These are phyloP conservation scores for Boletus sp. DNA, from an alignment of 768 basidiomycete genomes.

Conservation along the genomic window DNA sequence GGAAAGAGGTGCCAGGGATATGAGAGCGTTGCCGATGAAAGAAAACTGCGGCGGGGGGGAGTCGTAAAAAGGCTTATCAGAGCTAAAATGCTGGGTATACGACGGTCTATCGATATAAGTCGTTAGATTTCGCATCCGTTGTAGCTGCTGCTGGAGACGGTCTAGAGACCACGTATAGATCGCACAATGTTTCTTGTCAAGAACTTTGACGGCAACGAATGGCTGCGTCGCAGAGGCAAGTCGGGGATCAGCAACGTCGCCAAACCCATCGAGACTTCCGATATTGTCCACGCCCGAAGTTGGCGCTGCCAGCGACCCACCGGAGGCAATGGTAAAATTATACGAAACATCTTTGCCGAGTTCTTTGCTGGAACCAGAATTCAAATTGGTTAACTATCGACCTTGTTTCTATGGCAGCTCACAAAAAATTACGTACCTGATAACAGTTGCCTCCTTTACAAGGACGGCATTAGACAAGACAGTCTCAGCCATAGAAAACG, in stretches of 20 bases:
- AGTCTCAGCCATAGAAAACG: conserved; percentile 90
- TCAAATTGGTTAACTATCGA: conserved; percentile 7
- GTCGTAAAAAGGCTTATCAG: conserved; percentile 91
- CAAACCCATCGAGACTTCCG: conserved; percentile 86
- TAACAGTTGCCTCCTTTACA: conserved; percentile 92
- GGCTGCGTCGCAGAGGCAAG: conserved; percentile 74
- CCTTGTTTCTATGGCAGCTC: background rate
- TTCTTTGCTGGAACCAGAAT: conserved; percentile 58
- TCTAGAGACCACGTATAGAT: conserved; percentile 92
- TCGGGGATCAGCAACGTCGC: conserved; percentile 84
- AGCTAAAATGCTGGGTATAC: conserved; percentile 91
- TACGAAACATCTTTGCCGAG: conserved; percentile 84
- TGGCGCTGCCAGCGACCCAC: conserved; percentile 73
- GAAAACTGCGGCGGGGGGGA: conserved; percentile 84
- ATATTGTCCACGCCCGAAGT: conserved; percentile 82
- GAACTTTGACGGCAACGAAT: conserved; percentile 83
- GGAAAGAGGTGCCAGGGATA: conserved; percentile 79
- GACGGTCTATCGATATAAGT: conserved; percentile 89
- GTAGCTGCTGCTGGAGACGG: conserved; percentile 82
- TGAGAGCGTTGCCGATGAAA: conserved; percentile 83
- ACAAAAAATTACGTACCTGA: conserved; percentile 52
- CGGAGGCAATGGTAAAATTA: conserved; percentile 90
- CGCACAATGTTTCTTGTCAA: conserved; percentile 83
- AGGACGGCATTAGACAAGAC: conserved; percentile 80
- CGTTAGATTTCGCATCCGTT: conserved; percentile 90